phyloP scores from a whole-genome alignment of 2,329 filamentous ascomycete genomes.

The Ciborinia camelliae region DNA sequence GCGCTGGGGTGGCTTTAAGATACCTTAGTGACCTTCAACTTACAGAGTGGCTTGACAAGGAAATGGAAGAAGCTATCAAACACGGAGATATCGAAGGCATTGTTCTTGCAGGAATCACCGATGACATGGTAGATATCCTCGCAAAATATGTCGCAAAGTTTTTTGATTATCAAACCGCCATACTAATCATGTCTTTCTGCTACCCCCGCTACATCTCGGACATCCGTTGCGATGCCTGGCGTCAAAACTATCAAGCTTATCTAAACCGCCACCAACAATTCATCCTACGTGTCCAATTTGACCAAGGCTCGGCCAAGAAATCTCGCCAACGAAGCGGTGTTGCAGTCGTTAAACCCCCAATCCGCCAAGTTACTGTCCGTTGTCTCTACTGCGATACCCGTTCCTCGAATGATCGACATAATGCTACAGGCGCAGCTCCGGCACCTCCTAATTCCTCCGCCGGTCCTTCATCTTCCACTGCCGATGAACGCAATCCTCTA shows the following conservation, averaged over 20 bases:
- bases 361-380: conserved; percentile 68
- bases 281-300: conserved; percentile 72
- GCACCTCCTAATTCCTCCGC: conserved; percentile 20
- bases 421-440: conserved; percentile 24
- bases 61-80: conserved; percentile 57
- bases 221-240: conserved; percentile 71
- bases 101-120: conserved; percentile 72
- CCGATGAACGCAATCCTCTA: conserved; percentile 50
- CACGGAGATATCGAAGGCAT: conserved; percentile 75
- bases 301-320: conserved; percentile 69
- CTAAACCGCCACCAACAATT: conserved; percentile 71
- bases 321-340: conserved; percentile 60
- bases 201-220: conserved; percentile 75
- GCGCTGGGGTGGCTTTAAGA: conserved; percentile 68
- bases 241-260: conserved; percentile 66
- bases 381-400: conserved; percentile 73
- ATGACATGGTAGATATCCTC: conserved; percentile 69
- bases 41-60: conserved; percentile 63
- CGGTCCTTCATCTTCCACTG: conserved; percentile 26
- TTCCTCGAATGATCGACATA: conserved; percentile 43
- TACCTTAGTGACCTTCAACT: conserved; percentile 61
- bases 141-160: conserved; percentile 73
- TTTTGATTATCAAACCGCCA: conserved; percentile 74
- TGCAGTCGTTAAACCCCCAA: conserved; percentile 61
- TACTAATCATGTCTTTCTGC: conserved; percentile 69